Base-by-base conservation (phyloP, 495 filamentous ascomycete genomes). In the Podospora sp. region DNA sequence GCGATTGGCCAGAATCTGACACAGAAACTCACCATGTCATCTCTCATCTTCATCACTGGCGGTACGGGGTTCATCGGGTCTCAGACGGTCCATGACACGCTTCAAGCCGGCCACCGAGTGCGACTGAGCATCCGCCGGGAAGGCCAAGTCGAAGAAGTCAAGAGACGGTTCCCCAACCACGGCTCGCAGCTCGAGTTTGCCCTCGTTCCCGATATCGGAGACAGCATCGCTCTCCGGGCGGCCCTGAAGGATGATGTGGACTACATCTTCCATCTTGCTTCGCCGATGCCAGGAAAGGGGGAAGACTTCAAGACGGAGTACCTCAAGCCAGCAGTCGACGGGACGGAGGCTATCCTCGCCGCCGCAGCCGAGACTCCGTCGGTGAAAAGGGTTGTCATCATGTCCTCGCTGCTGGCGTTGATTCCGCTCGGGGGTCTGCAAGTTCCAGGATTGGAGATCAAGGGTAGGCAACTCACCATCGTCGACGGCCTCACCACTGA, bases 1-100 rank as follows among this genome's bases (percentile, higher is more conserved):
- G 14, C 16, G 14, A 46, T 46, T 46, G 40, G 2, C 40, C 12
- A 4, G 40, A 46, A 12, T 46, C 40, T 14, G 16, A 12, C 40
- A 46, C 2, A 46, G 40, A 18, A 12, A 12, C 11, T 18, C 16
- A 46, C 14, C 40, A 46, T 46, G 40, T 11, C 40, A n/a, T 61
- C 50, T 1, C 67, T 69, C 18, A 46, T 77, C 51, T 73, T 81
- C 64, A 72, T 79, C 62, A 76, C 75, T 20, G 69, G 77, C 20
- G 69, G 72, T 6, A 76, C 77, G n/a, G 79, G 78, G 68, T 76
- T 75, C 67, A 79, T 80, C 25, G 80, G 79, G 16, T 73, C 75
- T 16, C 70, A 80, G 21, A 67, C 71, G 29, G 65, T 70, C 0
- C 49, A 63, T 9, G 52, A 70, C 50, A 36, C 68, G 2, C 60